Evolutionary conservation across 78 protist species (phyloP), one percentile per base, ranked within the genome.

Genomic region (Chrysochromulina tobinii): DNA sequence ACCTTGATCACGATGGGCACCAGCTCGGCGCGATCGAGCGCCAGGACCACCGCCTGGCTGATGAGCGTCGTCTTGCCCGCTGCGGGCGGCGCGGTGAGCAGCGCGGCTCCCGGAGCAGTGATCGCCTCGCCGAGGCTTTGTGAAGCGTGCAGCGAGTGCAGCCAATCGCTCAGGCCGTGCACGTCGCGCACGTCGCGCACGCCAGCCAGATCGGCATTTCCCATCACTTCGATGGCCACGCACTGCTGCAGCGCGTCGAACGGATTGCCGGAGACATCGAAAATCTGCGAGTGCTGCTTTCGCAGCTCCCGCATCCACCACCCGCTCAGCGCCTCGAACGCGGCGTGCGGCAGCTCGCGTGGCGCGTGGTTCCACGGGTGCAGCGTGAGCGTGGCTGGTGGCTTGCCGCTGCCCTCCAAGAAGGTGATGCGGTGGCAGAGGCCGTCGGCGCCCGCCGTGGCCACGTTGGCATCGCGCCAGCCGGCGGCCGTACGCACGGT

Each of bases 251-350:
- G 12, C 79, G 14, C 79, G 2, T 69, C 51, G 14, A 69, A 51
- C 79, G 51, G 79, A 5, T 14, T 27, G 79, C 79, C 79, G 8
- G 79, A 69, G 79, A 69, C 79, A 51, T 69, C 79, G 79, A 69
- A 27, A 0, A 69, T 69, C 51, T 27, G 18, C 14, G 79, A 11
- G 79, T 69, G 79, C 79, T 69, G 51, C 12, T 27, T 51, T 0
- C 14, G 14, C 79, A 69, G 5, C 50, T 5, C 1, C 50, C 5
- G 21, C 14, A 0, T 27, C 23, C 12, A 14, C 79, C 79, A 27
- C 27, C 14, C 51, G 2, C 27, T 27, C 27, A n/a, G 79, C 79
- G 79, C 27, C 12, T 69, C 79, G 51, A 11, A 27, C 2, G 79
- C 79, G 17, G 27, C 51, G 3, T 12, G 27, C 51, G 79, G 2